These are phyloP conservation scores for Blastobotrys parvus DNA, from an alignment of 805 yeast genomes.

Conservation along the genomic window DNA sequence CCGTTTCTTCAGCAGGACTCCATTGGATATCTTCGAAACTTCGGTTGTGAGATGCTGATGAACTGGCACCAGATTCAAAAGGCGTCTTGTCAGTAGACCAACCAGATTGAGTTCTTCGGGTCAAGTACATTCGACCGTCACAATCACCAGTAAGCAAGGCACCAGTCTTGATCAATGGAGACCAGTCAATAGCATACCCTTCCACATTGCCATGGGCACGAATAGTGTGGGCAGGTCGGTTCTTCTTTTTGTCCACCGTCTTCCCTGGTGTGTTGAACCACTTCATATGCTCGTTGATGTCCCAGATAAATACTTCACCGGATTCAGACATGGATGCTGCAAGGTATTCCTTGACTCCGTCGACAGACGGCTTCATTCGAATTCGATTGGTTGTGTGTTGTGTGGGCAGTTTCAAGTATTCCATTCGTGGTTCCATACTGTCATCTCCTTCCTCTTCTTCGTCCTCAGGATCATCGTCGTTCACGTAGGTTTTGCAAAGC, in stretches of 20 bases:
- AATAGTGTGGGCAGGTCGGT: constrained; percentile 75
- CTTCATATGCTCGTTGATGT: constrained; percentile 66
- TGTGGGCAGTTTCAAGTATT: constrained; percentile 69
- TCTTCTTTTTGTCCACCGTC: constrained; percentile 64
- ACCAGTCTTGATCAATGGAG: constrained; percentile 74
- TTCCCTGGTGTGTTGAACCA: constrained; percentile 87
- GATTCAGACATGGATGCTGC: constrained; percentile 84
- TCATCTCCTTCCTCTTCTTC: constrained; percentile 67
- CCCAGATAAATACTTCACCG: constrained; percentile 85
- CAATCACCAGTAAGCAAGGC: constrained; percentile 82
- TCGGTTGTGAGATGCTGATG: constrained; percentile 29
- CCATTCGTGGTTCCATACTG: constrained; percentile 78
- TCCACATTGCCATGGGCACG: constrained; percentile 88
- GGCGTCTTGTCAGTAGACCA: constrained; percentile 88
- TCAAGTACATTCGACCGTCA: constrained; percentile 71
- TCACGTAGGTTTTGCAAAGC: constrained; percentile 77
- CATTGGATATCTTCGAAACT: constrained; percentile 97
- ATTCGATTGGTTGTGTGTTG: constrained; percentile 83
- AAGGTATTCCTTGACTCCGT: constrained; percentile 65
- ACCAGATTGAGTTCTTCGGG: constrained; percentile 60
- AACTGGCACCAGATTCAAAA: constrained; percentile 48
- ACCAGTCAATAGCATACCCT: constrained; percentile 97
- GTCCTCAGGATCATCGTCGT: constrained; percentile 68
- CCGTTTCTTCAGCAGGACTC: constrained; percentile 87
- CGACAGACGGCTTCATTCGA: constrained; percentile 72